Conservation (phyloP, 1,284 basidiomycete species). For the Dichomitus squalens region DNA sequence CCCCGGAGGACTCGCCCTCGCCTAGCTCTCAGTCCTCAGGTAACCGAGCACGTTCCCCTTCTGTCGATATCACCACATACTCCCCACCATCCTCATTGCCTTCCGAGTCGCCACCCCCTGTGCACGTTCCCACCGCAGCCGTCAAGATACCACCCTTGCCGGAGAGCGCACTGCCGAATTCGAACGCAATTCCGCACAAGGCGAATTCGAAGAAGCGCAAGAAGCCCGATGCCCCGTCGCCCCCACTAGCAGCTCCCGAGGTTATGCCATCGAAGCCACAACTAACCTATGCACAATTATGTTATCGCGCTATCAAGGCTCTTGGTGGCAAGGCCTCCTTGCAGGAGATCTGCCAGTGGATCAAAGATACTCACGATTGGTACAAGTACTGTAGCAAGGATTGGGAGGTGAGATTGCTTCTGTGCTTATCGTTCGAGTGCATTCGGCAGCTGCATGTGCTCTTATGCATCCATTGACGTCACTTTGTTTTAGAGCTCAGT, state of each 20-base stretch:
- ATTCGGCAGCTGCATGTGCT: neutral
- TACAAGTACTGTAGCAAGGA: conserved; percentile 72
- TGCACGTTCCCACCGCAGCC: conserved; percentile 31
- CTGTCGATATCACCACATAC: conserved; percentile 78
- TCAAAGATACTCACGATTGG: conserved; percentile 86
- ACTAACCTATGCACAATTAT: conserved; percentile 78
- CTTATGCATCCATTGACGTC: conserved; percentile 18
- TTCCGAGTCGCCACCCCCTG: conserved; percentile 68
- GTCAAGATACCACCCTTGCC: conserved; percentile 34
- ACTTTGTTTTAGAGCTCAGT: conserved; percentile 73
- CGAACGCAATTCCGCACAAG: conserved; percentile 57
- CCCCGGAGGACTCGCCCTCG: conserved; percentile 75
- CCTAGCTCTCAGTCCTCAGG: conserved; percentile 68
- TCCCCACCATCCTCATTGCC: conserved; percentile 81
- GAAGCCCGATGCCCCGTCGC: conserved; percentile 50
- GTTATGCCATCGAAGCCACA: conserved; percentile 80
- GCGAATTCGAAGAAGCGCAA: conserved; percentile 70
- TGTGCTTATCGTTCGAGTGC: neutral
- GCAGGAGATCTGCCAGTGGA: conserved; percentile 92
- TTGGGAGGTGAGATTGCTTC: conserved; percentile 73
- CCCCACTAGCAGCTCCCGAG: conserved; percentile 57
- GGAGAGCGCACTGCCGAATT: conserved; percentile 56
- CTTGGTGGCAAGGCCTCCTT: conserved; percentile 85
- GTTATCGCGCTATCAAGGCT: conserved; percentile 77
- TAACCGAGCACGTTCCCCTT: conserved; percentile 57